phyloP scores from a whole-genome alignment of 306 rosid species.

The Erythrophleum fordii region DNA sequence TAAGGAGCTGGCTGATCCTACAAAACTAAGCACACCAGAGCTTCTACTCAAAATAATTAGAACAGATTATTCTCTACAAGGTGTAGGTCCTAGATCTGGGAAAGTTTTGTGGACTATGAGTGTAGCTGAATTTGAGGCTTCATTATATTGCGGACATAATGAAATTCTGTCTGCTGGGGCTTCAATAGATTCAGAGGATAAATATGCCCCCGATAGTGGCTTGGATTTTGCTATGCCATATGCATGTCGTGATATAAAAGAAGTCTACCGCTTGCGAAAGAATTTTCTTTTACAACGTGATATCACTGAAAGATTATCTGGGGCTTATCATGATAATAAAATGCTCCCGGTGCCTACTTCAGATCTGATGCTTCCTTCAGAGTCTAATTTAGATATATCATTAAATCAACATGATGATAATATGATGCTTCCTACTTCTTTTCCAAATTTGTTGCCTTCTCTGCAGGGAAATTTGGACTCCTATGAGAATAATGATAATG shows the following conservation, averaged over 20 bases:
- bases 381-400: slow-evolving; percentile 28
- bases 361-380: slow-evolving; percentile 44
- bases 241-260: slow-evolving; percentile 62
- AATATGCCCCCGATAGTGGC: slow-evolving; percentile 44
- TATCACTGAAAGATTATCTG: slow-evolving; percentile 32
- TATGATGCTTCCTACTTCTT: slow-evolving; percentile 33
- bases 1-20: slow-evolving; percentile 46
- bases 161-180: slow-evolving; percentile 30
- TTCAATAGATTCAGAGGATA: slow-evolving; percentile 45
- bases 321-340: not conserved
- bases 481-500: slow-evolving; percentile 38
- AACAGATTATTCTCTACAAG: slow-evolving; percentile 67
- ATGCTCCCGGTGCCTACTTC: slow-evolving; percentile 42
- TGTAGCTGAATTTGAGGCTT: slow-evolving; percentile 67
- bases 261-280: slow-evolving; percentile 51
- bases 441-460: slow-evolving; percentile 29
- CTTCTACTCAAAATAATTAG: slow-evolving; percentile 60
- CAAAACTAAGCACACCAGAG: slow-evolving; percentile 40
- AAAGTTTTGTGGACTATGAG: slow-evolving; percentile 70
- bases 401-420: slow-evolving; percentile 33
- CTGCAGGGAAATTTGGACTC: slow-evolving; percentile 19
- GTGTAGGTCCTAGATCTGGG: slow-evolving; percentile 52
- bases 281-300: slow-evolving; percentile 48
- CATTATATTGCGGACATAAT: slow-evolving; percentile 58
- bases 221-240: slow-evolving; percentile 63